These are phyloP conservation scores for Aspergillus conjunctus DNA, from an alignment of 495 filamentous ascomycete species.

Conservation along the genomic window DNA sequence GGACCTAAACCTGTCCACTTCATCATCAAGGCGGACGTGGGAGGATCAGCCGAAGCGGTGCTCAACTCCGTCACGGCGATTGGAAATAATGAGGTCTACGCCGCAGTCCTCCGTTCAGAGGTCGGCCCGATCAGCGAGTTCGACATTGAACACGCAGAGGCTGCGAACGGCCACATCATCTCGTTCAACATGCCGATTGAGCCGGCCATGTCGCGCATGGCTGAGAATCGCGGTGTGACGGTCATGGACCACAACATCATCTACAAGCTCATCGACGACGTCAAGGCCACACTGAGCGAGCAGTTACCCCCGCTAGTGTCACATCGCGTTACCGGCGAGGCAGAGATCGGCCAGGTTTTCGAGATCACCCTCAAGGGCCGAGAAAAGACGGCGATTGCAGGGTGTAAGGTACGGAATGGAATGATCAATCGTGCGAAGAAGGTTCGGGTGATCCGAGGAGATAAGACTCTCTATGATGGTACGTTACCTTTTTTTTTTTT, in stretches of 20 bases:
- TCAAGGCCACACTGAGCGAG: slow-evolving; percentile 67
- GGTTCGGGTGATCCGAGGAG: slow-evolving; percentile 72
- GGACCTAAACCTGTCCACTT: slow-evolving; percentile 72
- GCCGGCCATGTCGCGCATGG: slow-evolving; percentile 65
- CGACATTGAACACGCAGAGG: slow-evolving; percentile 83
- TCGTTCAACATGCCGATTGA: slow-evolving; percentile 83
- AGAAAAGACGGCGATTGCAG: slow-evolving; percentile 72
- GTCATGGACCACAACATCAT: slow-evolving; percentile 91
- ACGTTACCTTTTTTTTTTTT: too few species aligned
- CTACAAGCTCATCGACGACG: slow-evolving; percentile 84
- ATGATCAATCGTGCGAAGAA: slow-evolving; percentile 59
- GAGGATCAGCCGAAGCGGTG: slow-evolving; percentile 90
- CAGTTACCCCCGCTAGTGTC: slow-evolving; percentile 65
- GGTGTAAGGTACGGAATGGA: slow-evolving; percentile 86
- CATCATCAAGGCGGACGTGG: slow-evolving; percentile 90
- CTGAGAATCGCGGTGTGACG: slow-evolving; percentile 66
- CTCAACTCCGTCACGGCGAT: slow-evolving; percentile 69
- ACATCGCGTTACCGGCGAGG: slow-evolving; percentile 77
- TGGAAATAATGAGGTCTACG: slow-evolving; percentile 79
- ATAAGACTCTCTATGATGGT: slow-evolving; percentile 78
- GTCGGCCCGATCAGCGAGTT: slow-evolving; percentile 82
- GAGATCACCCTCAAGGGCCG: slow-evolving; percentile 76
- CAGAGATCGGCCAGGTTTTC: slow-evolving; percentile 82
- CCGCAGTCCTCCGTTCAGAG: slow-evolving; percentile 72
- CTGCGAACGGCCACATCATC: slow-evolving; percentile 69